phyloP scores from a whole-genome alignment of 768 basidiomycete genomes.

The Naematelia encephala region DNA sequence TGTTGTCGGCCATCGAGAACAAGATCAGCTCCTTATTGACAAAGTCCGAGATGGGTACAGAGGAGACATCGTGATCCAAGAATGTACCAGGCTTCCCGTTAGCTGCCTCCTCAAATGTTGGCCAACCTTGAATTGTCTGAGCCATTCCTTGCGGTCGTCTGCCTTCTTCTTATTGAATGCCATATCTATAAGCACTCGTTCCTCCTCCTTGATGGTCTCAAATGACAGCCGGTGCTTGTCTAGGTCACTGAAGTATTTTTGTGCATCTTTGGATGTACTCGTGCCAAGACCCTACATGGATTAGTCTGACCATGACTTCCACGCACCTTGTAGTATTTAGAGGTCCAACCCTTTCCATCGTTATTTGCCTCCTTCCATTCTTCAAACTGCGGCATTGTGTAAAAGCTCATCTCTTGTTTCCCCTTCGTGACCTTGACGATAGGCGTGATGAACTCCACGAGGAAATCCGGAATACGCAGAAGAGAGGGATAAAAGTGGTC shows the following conservation, averaged over 20 bases:
- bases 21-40: constrained; percentile 97
- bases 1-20: constrained; percentile 99
- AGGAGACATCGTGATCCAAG: constrained; percentile 79
- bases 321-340: constrained; percentile 94
- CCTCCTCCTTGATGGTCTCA: constrained; percentile 71
- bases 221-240: constrained; percentile 93
- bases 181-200: constrained; percentile 85
- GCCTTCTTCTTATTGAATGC: constrained; percentile 99
- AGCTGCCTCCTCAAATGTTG: constrained; percentile 1
- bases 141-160: constrained; percentile 97
- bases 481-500: constrained; percentile 96
- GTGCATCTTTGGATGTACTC: constrained; percentile 80
- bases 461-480: constrained; percentile 80
- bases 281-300: constrained; percentile 83
- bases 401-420: constrained; percentile 76
- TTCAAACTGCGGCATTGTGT: constrained; percentile 95
- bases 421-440: constrained; percentile 90
- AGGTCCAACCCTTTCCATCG: constrained; percentile 74
- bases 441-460: constrained; percentile 97
- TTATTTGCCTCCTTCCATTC: constrained; percentile 79
- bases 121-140: constrained; percentile 79
- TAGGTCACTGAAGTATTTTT: constrained; percentile 89
- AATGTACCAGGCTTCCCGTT: constrained; percentile 88
- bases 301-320: constrained; percentile 1
- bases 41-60: constrained; percentile 87